Base-by-base conservation (phyloP, 192 early-diverging fungal species). In the Podila epicladia region DNA sequence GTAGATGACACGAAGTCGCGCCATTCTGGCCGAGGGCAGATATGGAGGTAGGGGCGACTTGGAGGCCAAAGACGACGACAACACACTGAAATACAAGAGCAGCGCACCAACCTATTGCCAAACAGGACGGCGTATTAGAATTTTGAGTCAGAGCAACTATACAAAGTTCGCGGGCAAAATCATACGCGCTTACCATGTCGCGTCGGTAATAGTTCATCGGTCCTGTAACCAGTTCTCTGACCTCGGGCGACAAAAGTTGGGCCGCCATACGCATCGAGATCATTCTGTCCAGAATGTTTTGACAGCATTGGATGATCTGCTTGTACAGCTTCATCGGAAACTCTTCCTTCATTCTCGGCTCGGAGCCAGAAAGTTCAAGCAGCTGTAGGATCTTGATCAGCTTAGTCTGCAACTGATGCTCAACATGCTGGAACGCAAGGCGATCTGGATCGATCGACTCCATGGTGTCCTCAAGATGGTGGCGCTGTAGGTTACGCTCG, bases 1-100 rank as follows among this genome's bases (percentile, higher is more conserved):
- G 37, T 80, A 80, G 33, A 87, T 84, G 3, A 88, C 53, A 9
- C 84, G 79, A 12, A 69, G 73, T 6, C 87, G 68, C 2, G 87
- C 84, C 53, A 82, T 65, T 35, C 84, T 70, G 22, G 84, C 76
- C 0, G 92, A 90, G 2, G 94, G 94, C 45, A 94, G 83, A 55
- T 88, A 90, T 0, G 90, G 86, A 0, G 94, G 94, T 61, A 95
- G 74, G 31, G 94, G 92, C 6, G 87, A 85, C 67, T 94, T 94
- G 58, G 93, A 89, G 0, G 89, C 86, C 20, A 93, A 77, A 4
- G 94, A 91, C 11, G 91, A 89, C 0, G 93, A 87, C 68, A 95
- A 62, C 31, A 93, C 90, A 67, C 92, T 91, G 77, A 94, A 92
- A 51, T 89, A 87, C 22, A 95, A 86, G 2, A 92, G 49, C 4